Base-by-base conservation (phyloP, 23 red algal genomes). In the Gracilaria vermiculophylla region DNA sequence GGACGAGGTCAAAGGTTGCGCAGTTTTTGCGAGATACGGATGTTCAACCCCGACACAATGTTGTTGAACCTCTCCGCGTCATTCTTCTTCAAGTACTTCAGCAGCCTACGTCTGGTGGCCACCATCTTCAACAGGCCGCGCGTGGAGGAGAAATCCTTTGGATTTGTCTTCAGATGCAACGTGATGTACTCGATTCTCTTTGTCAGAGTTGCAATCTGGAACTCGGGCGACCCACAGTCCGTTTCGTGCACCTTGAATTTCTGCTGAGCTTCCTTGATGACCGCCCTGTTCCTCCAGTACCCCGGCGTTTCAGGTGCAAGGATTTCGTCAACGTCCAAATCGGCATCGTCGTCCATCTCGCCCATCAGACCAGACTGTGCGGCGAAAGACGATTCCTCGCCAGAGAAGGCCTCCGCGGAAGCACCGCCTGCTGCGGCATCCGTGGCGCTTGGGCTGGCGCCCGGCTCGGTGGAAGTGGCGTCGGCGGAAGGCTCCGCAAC, bases 151-250 rank as follows among this genome's bases (percentile, higher is more conserved):
- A 82, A 88, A 61, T 99, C 97, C 80, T 99, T 95, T 19, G 78
- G 86, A 81, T 99, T 70, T 54, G 94, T 28, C 79, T 94, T 93
- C 25, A 91, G 35, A 82, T 99, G 97, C 16, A 75, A 54, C 11
- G 97, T 99, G 53, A 99, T 55, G 25, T 92, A 89, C 61, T 83
- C 34, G 33, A 99, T 95, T 35, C 72, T 83, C 62, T 70, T 94
- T 3, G 97, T 94, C 44, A 95, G 69, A 56, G 79, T 86, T 23
- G 97, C 92, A 80, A 99, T 95, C 85, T 99, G 97, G 34, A 78
- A 93, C 75, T 99, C 97, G 3, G 97, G 92, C 51, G 93, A 96
- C 11, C 97, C 97, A 48, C 69, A 85, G 82, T 99, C 97, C 40
- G 86, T 95, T 61, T 95, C 97, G 69, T 95, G 89, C 2, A 78